Evolutionary conservation across 179 eudicot genomes (phyloP).

Genomic region (Carnegiea gigantea): DNA sequence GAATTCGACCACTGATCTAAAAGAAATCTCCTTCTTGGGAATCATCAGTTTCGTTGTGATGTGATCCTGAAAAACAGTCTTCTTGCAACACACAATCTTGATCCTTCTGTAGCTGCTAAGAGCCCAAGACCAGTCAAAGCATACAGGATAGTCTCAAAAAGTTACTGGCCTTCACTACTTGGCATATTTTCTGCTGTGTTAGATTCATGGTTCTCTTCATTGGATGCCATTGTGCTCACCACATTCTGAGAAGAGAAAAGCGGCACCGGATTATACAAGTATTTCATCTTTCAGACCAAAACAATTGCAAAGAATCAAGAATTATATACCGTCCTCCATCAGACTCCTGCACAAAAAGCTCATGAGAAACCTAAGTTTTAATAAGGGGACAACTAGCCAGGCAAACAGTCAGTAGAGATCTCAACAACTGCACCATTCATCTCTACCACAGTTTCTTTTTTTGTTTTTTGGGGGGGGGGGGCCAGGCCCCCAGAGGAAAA

Average conservation of each 20-base stretch:
- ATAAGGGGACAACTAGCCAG: neutral
- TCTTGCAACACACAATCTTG: neutral
- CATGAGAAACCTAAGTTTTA: neutral
- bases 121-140: neutral
- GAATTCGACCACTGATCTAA: neutral
- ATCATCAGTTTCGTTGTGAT: neutral
- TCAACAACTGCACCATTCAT: neutral
- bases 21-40: neutral
- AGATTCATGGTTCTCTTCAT: constrained; percentile 3
- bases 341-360: neutral
- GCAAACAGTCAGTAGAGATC: neutral
- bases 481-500: neutral
- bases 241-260: neutral
- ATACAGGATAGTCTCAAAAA: neutral
- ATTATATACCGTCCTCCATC: neutral
- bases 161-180: neutral
- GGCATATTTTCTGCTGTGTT: neutral
- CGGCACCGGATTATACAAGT: neutral
- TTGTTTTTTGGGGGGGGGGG: neutral
- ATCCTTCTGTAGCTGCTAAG: neutral
- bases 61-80: neutral
- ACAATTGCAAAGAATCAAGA: neutral
- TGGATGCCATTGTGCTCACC: neutral
- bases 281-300: neutral
- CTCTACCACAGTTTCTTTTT: neutral